phyloP scores from a whole-genome alignment of 2,329 filamentous ascomycete species.

The Ophiostoma quercus region DNA sequence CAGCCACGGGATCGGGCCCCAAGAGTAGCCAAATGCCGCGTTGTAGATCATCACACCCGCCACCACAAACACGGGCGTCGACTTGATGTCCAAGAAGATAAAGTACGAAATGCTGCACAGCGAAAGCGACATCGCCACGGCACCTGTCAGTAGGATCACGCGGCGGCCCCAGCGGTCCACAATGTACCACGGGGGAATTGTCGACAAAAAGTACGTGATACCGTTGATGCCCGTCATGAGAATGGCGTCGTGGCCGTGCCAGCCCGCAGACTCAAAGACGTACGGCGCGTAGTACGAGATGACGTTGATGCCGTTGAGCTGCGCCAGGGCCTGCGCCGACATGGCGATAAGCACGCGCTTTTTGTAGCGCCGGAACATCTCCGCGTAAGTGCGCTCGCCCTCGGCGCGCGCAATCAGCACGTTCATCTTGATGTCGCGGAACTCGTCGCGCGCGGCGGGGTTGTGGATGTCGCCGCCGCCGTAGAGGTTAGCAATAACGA shows the following conservation, averaged over 20 bases:
- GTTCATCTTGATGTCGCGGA: conserved; percentile 98
- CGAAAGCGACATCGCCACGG: conserved; percentile 81
- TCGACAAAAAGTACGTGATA: conserved; percentile 81
- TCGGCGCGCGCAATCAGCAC: conserved; percentile 90
- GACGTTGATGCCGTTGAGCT: conserved; percentile 98
- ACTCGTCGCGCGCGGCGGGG: conserved; percentile 86
- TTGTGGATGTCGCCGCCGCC: conserved; percentile 94
- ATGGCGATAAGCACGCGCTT: conserved; percentile 97
- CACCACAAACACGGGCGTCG: conserved; percentile 80
- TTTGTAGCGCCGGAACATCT: conserved; percentile 92
- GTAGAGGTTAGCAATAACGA: conserved; percentile 96
- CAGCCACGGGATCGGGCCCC: conserved; percentile 97
- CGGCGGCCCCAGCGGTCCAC: conserved; percentile 89
- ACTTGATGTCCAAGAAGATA: conserved; percentile 74
- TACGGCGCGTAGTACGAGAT: conserved; percentile 98
- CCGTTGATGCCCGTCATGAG: conserved; percentile 96
- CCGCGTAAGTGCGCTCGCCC: conserved; percentile 81
- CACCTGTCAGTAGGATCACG: conserved; percentile 82
- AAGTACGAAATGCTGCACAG: conserved; percentile 92
- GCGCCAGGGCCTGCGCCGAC: conserved; percentile 92
- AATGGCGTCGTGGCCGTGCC: conserved; percentile 82
- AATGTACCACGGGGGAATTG: conserved; percentile 93
- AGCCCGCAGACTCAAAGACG: conserved; percentile 96
- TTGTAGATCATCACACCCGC: conserved; percentile 98
- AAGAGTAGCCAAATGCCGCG: conserved; percentile 87